Conservation (phyloP, 148 eudicot species). For the Cornus florida region DNA sequence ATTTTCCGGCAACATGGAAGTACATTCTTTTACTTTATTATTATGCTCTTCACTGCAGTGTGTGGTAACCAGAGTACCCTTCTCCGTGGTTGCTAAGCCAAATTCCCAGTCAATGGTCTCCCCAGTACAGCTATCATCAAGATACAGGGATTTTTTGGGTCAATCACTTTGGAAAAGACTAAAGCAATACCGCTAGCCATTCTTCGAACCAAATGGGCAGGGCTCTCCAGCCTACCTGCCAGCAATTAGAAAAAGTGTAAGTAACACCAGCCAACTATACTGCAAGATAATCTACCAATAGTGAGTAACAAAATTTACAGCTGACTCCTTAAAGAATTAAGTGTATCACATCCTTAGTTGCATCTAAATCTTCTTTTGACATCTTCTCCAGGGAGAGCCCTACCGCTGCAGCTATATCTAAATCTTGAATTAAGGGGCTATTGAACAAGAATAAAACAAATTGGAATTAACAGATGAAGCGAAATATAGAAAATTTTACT, state of each 20-base stretch:
- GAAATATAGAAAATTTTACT: no score
- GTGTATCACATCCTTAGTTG: constrained; percentile 77
- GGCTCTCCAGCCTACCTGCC: constrained; percentile 87
- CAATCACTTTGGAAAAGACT: constrained; percentile 84
- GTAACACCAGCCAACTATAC: not conserved
- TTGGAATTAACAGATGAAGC: not conserved
- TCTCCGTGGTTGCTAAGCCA: constrained; percentile 47
- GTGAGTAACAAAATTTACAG: constrained; percentile 51
- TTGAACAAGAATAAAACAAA: constrained; percentile 3
- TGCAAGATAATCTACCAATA: constrained; percentile 8
- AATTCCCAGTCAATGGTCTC: constrained; percentile 91
- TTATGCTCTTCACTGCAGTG: constrained; percentile 20
- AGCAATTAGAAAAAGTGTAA: constrained; percentile 21
- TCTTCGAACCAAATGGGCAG: constrained; percentile 65
- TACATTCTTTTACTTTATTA: constrained; percentile 23
- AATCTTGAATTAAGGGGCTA: constrained; percentile 45
- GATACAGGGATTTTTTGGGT: constrained; percentile 92
- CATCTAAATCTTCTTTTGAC: constrained; percentile 86
- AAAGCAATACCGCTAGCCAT: constrained; percentile 86
- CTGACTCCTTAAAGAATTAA: constrained; percentile 91
- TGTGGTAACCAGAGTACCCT: constrained; percentile 24
- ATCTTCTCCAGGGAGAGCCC: constrained; percentile 88
- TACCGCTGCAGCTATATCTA: constrained; percentile 85
- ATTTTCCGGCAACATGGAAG: constrained; percentile 16
- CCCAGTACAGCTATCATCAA: constrained; percentile 66